Evolutionary conservation across 1,284 basidiomycete species (phyloP), one percentile per base, ranked within the genome.

Genomic region (Meripilus lineatus): DNA sequence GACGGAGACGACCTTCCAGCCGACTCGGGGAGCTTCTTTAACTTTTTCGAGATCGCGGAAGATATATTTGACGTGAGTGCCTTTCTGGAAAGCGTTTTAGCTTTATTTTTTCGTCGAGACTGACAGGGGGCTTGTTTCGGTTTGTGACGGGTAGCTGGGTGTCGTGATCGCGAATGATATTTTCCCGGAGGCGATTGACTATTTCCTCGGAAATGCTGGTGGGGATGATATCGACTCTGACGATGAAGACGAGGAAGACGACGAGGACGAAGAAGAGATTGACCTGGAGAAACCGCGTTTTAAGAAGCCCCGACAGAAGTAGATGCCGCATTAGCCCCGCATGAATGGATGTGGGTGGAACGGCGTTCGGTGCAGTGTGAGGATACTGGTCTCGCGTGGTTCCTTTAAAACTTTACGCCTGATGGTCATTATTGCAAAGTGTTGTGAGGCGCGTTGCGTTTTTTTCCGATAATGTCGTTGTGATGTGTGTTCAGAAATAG

Each of bases 21-120:
- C 23, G 89, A 91, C 45, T 67, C 75, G 38, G 90, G 91, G 45
- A 89, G 82, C 58, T 91, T 93, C 71, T 93, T 93, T 76, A 89
- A 90, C 67, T 84, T 83, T 57, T 92, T 93, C 54, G 89, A 88
- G 62, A 62, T 74, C 44, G 70, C 71, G 14, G 59, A 69, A 23
- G 87, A 89, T 57, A 72, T 75, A 8, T 75, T 70, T 49, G 84
- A 88, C 52, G 86, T 88, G 55, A 65, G 82, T 72, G 40, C 20
- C 23, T 36, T 45, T 38, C 43, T 22, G 21, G 34, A 22, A n/a
- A 33, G 28, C 15, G 23, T 15, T 26, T 24, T 28, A 22, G 22
- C 32, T 44, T 46, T 28, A 15, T 26, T 18, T 40, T 18, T 5
- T 18, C 28, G 5, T 34, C 44, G 47, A 26, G 40, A 30, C 40